Evolutionary conservation across 306 rosid genomes (phyloP).

Genomic region (Quercus ilex): DNA sequence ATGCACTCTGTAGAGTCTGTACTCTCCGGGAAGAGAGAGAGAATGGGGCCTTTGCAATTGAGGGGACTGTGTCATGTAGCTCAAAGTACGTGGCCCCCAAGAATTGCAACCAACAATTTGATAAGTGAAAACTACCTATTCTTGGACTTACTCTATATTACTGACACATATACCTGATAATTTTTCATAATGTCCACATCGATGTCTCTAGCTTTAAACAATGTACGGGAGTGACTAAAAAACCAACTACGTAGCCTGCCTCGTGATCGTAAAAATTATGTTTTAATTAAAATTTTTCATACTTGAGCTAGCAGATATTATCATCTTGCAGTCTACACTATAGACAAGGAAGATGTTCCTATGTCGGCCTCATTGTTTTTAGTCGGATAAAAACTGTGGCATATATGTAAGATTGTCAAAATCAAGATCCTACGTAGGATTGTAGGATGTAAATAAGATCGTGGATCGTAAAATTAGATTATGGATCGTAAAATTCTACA

Average conservation of each 20-base stretch:
- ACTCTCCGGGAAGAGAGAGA: background rate
- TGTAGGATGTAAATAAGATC: accelerated
- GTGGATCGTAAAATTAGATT: too few species aligned
- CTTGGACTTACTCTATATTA: slow-evolving; percentile 41
- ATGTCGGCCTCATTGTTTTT: slow-evolving; percentile 21
- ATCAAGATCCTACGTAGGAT: too few species aligned
- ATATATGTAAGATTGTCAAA: too few species aligned
- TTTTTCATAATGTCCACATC: slow-evolving; percentile 40
- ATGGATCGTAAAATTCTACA: accelerated
- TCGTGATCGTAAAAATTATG: slow-evolving; percentile 44
- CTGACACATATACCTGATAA: slow-evolving; percentile 22
- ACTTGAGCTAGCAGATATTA: background rate
- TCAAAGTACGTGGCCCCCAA: slow-evolving; percentile 36
- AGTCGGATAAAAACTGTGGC: slow-evolving; percentile 5
- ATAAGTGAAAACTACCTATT: slow-evolving; percentile 47
- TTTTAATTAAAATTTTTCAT: background rate
- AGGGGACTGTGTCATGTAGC: slow-evolving; percentile 22
- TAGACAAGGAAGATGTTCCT: background rate
- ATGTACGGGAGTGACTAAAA: slow-evolving; percentile 49
- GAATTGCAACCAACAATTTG: slow-evolving; percentile 27
- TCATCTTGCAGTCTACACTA: background rate
- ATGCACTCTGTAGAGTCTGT: background rate
- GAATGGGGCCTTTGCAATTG: slow-evolving; percentile 22
- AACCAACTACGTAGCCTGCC: slow-evolving; percentile 59
- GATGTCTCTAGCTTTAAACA: slow-evolving; percentile 32